phyloP scores from a whole-genome alignment of 306 rosid species.

The Oemleria cerasiformis region DNA sequence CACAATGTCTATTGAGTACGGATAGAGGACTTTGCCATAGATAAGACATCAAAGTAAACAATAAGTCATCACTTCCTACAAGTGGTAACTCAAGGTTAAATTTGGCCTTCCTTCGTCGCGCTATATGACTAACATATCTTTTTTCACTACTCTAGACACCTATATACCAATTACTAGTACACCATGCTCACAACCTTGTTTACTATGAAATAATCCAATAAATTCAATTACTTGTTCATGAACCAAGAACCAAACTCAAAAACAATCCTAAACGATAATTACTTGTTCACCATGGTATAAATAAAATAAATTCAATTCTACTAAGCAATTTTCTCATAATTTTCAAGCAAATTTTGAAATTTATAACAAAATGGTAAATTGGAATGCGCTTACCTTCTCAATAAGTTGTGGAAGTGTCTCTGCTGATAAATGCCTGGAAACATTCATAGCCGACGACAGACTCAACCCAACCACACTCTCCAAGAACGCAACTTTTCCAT shows the following conservation, averaged over 20 bases:
- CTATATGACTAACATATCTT: not conserved
- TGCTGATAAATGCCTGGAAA: conserved; percentile 58
- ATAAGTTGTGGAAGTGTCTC: conserved; percentile 59
- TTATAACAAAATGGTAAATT: not conserved
- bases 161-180: not conserved
- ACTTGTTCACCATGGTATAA: not conserved
- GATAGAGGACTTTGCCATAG: not conserved
- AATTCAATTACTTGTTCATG: not conserved
- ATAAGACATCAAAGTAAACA: not conserved
- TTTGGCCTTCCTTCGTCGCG: not conserved
- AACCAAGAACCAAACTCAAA: not conserved
- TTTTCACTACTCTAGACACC: not conserved
- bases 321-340: not conserved
- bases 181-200: not conserved
- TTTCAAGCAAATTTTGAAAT: not conserved
- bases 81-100: not conserved
- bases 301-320: not conserved
- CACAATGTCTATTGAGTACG: not conserved
- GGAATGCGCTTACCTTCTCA: conserved; percentile 35
- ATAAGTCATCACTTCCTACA: not conserved
- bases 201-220: not conserved
- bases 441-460: conserved; percentile 74
- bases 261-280: not conserved
- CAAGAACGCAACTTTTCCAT: conserved; percentile 71
- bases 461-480: conserved; percentile 71